Base-by-base conservation (phyloP, 2,329 filamentous ascomycete species). In the Venturia effusa region DNA sequence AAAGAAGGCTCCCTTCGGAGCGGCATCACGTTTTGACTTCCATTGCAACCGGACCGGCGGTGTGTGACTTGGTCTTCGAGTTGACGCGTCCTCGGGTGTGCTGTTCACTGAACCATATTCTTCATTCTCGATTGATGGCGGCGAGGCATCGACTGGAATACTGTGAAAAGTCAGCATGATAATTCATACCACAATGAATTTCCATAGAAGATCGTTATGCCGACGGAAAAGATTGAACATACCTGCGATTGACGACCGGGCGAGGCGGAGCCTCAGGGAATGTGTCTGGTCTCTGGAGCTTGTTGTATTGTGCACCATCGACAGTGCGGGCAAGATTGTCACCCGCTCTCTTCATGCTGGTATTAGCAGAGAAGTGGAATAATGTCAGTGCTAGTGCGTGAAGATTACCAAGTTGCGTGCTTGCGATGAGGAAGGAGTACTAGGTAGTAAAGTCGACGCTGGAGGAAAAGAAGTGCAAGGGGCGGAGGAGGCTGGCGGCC, bases 231-330 rank as follows among this genome's bases (percentile, higher is more conserved):
- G 34, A 40, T 51, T 43, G 22, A 27, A 17, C 10, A 40, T 68
- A 65, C 32, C 65, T 59, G 2, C 66, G 61, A 8, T 67, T 63
- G n/a, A 67, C 61, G 27, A 67, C 37, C 2, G 71, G 19, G 51
- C 39, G 37, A 61, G 54, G 59, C 39, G 59, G 57, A 43, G 22
- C 57, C 39, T 41, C 59, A 8, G 64, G 64, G 62, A 69, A 72
- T 32, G 71, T 66, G 61, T 72, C 69, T 2, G 74, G 74, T 60
- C 74, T 69, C 40, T 69, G 68, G 30, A 75, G 68, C 65, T 74
- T 75, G 66, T 76, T 75, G 67, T 76, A 76, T 1, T 64, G 59
- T 40, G 67, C 73, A 48, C 73, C 73, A 64, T 74, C 71, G 64
- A 69, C 68, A 3, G 74, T 76, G 39, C 37, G 45, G 7, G 66